A percentile compares a stretch with the other conserved stretches of the same genome.
Conservation (phyloP, 2,329 filamentous ascomycete species). For the Trichoderma sp. region DNA sequence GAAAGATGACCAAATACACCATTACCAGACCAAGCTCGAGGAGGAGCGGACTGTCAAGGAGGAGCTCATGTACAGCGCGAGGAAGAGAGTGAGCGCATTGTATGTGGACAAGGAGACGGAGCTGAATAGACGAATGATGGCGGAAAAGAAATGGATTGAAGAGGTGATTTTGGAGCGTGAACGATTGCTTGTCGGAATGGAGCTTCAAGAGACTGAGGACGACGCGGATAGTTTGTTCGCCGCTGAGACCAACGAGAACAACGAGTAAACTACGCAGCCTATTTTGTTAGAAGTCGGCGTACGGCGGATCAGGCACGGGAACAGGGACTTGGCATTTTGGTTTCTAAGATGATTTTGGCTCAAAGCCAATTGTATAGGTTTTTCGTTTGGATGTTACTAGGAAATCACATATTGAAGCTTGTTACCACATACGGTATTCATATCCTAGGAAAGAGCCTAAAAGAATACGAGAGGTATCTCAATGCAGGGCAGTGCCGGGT, state of each 20-base stretch:
- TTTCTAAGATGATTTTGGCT: neutral
- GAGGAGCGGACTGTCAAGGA: slow-evolving; percentile 40
- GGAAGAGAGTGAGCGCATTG: slow-evolving; percentile 30
- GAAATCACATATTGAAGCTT: neutral
- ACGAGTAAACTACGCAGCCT: neutral
- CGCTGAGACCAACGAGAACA: slow-evolving; percentile 16
- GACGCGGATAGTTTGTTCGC: slow-evolving; percentile 36
- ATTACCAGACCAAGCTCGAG: slow-evolving; percentile 35
- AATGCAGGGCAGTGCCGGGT: neutral
- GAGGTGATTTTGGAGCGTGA: slow-evolving; percentile 44
- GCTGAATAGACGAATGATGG: slow-evolving; percentile 34
- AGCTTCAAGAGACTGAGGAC: slow-evolving; percentile 43
- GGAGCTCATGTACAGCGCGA: slow-evolving; percentile 43
- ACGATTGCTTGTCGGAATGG: slow-evolving; percentile 41
- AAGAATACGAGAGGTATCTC: neutral
- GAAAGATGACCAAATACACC: slow-evolving; percentile 40
- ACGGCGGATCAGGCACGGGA: neutral
- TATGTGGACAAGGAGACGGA: slow-evolving; percentile 32
- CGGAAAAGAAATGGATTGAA: slow-evolving; percentile 48
- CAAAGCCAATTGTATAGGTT: neutral
- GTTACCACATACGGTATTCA: neutral
- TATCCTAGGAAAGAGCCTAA: neutral
- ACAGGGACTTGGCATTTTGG: neutral
- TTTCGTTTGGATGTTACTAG: neutral
- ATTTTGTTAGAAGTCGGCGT: neutral